These are phyloP conservation scores for Cymbidium sinense DNA, from an alignment of 106 monocot species.

Conservation along the genomic window DNA sequence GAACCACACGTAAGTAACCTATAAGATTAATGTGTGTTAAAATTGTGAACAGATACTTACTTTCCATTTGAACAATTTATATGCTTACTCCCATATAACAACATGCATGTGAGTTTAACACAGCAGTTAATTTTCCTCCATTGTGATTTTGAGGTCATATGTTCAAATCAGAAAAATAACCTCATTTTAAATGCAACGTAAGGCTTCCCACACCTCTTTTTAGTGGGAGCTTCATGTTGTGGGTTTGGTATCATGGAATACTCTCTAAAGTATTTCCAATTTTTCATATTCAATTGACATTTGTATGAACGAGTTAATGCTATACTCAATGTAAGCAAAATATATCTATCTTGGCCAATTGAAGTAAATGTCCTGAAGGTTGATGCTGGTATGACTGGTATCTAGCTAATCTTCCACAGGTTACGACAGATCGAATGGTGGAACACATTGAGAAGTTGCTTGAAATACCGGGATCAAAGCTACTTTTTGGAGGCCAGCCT, in stretches of 20 bases:
- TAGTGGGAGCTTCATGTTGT: background rate
- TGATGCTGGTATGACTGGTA: background rate
- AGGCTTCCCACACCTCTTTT: background rate
- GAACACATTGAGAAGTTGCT: constrained; percentile 74
- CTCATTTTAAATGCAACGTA: background rate
- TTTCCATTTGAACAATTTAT: background rate
- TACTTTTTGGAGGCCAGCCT: constrained; percentile 81
- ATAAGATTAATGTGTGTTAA: background rate
- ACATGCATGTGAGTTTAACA: background rate
- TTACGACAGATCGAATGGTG: constrained; percentile 83
- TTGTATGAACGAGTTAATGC: background rate
- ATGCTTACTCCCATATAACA: background rate
- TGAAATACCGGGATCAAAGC: constrained; percentile 80
- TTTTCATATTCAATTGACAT: background rate
- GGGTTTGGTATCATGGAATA: too few relatives aligned
- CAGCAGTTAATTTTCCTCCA: background rate
- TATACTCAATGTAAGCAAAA: background rate
- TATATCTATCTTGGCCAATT: background rate
- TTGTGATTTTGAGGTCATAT: background rate
- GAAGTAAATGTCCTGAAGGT: background rate
- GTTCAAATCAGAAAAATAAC: background rate
- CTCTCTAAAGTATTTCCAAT: background rate
- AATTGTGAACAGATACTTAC: background rate
- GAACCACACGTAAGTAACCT: background rate
- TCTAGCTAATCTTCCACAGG: constrained; percentile 33